Evolutionary conservation across 495 filamentous ascomycete species (phyloP), one percentile per base, ranked within the genome.

Genomic region (Aspergillus leporis): DNA sequence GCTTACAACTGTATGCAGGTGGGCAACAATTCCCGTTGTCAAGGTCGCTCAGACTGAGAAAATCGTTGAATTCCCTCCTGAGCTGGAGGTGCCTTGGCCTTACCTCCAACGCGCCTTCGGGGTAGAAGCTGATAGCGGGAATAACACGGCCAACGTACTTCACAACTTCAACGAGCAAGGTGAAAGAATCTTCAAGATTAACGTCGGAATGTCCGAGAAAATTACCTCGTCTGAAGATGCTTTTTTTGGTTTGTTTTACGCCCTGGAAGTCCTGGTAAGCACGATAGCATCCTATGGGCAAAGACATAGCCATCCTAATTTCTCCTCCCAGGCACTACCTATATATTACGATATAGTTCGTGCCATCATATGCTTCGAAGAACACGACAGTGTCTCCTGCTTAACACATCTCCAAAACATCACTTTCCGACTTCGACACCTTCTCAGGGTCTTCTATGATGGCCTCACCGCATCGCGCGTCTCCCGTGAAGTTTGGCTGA

Each of bases 21-120:
- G 77, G 77, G 77, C 57, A n/a, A 73, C 65, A 16, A 71, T 78
- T 22, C 77, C 76, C 4, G 70, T 76, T 1, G 74, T 79, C 13
- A 66, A 65, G 8, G 57, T 70, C 21, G 76, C 74, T 28, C 77
- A 80, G 58, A 60, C 69, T 25, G 75, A 80, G 58, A 68, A n/a
- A 61, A 43, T 65, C 14, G 41, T 80, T 12, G 58, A 68, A 23
- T 66, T 80, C 31, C 75, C 75, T 5, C 25, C 53, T 4, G 68
- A 72, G 32, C 66, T 80, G 7, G 61, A 68, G 25, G 14, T 60
- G 3, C 71, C 74, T 14, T 80, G 76, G 74, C 22, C 53, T n/a
- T 71, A 65, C 50, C 64, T 78, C n/a, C 70, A 72, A 45, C 53
- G 58, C 3, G 61, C 67, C 32, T 79, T 71, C 53, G 71, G 75